A percentile compares a stretch with the other conserved stretches of the same genome.
phyloP scores from a whole-genome alignment of 2,329 filamentous ascomycete species.

The Fusarium anthophilum region DNA sequence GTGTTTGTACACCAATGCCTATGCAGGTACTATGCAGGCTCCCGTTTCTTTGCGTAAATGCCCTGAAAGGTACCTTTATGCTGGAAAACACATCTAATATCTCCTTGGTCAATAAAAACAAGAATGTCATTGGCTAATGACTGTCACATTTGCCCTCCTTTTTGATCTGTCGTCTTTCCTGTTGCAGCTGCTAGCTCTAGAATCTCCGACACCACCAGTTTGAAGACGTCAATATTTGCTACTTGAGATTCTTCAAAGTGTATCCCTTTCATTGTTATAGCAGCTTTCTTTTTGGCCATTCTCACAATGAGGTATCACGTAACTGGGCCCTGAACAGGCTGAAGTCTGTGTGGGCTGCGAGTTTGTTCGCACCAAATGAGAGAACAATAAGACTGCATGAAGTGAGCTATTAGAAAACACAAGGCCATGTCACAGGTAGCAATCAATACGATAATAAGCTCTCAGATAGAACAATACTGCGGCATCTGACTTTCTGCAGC shows the following conservation, averaged over 20 bases:
- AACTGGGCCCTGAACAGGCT: accelerated
- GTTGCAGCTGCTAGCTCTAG: not conserved
- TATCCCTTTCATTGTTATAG: no score
- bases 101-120: not conserved
- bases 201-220: accelerated
- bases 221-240: not conserved
- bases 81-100: not conserved
- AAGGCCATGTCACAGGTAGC: not conserved
- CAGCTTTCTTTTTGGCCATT: accelerated
- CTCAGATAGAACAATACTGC: no score
- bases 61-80: no score
- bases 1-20: not conserved
- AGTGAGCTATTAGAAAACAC: accelerated
- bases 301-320: accelerated
- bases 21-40: not conserved
- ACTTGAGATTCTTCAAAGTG: accelerated
- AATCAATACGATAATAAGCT: no score
- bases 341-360: not conserved
- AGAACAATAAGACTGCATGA: not conserved
- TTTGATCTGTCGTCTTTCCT: not conserved
- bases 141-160: not conserved
- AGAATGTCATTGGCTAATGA: accelerated
- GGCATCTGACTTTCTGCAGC: accelerated
- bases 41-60: not conserved
- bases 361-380: not conserved